Percentiles rank a stretch among this genome's conserved stretches.
phyloP scores from a whole-genome alignment of 495 filamentous ascomycete species.

The Tuber magnatum region DNA sequence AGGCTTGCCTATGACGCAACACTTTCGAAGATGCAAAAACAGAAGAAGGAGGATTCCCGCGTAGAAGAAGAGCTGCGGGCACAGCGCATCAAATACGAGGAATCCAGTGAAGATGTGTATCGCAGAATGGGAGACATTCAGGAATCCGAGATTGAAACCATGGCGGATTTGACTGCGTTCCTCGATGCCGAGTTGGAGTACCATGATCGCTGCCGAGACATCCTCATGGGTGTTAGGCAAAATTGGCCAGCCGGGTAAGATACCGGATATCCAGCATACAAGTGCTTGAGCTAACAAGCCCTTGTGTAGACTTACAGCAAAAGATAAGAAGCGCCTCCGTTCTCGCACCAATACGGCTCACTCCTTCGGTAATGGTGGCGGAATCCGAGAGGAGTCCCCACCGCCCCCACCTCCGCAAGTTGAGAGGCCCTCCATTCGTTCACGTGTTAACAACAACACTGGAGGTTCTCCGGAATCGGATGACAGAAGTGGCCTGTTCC shows the following conservation, averaged over 20 bases:
- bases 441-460: slow-evolving; percentile 34
- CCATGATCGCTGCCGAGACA: slow-evolving; percentile 80
- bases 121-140: slow-evolving; percentile 96
- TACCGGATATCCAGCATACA: neutral
- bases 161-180: slow-evolving; percentile 71
- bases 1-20: slow-evolving; percentile 88
- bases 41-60: slow-evolving; percentile 85
- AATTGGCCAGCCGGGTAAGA: slow-evolving; percentile 61
- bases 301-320: slow-evolving; percentile 37
- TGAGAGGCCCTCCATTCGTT: slow-evolving; percentile 36
- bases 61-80: slow-evolving; percentile 87
- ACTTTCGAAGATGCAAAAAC: slow-evolving; percentile 84
- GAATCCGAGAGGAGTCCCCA: slow-evolving; percentile 53
- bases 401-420: slow-evolving; percentile 44
- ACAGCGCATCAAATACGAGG: slow-evolving; percentile 93
- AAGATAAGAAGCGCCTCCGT: slow-evolving; percentile 43
- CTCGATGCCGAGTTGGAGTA: slow-evolving; percentile 87
- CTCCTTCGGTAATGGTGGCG: slow-evolving; percentile 55
- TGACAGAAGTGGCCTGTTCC: slow-evolving; percentile 28
- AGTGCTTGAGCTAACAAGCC: slow-evolving; percentile 4
- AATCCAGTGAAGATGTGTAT: slow-evolving; percentile 85
- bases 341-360: slow-evolving; percentile 58
- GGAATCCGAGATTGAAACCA: slow-evolving; percentile 77
- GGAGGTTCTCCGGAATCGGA: slow-evolving; percentile 22
- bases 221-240: slow-evolving; percentile 58